Evolutionary conservation across 805 yeast genomes (phyloP), one percentile per base, ranked within the genome.

Genomic region (Cyberlindnera maritima): DNA sequence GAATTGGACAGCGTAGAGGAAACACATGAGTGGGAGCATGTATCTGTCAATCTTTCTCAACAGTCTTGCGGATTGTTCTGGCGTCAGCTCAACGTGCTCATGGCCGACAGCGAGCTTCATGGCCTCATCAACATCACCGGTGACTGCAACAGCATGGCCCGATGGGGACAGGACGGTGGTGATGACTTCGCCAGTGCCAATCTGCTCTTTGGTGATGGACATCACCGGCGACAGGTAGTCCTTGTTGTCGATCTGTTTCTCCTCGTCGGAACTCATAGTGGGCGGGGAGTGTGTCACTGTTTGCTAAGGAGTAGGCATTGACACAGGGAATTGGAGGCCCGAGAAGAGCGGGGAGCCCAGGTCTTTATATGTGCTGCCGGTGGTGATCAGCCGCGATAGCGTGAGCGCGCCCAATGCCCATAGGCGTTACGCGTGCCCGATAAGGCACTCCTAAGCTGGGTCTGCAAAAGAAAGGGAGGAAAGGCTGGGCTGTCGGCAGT

Each of bases 41-140:
- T 31, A 42, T 17, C 32, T 15, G 25, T 48, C 48, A 26, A 39
- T 45, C 44, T 48, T 48, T 41, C 49, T 39, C 41, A 48, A 14
- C 12, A 48, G 18, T 14, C 13, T 40, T 2, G 39, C 39, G 14
- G 45, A 36, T 15, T 43, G 29, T 29, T 43, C 53, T 10, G 45
- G 48, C 2, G 46, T 44, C 18, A 49, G 14, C 17, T 26, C 33
- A 10, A 43, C 21, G 32, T 18, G 38, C 18, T 29, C n/a, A 11
- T 28, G 31, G 11, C 31, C 47, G 10, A 46, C 7, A n/a, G 46
- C 53, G 3, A 49, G 25, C 26, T 45, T 38, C 46, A 41, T 41
- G 15, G 53, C 53, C 43, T 42, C 45, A 39, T 49, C 53, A 19
- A 45, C 49, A 32, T 49, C 47, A 19, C 50, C 48, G 13, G 48